Conservation (phyloP, 345 rosid species). For the Eucalyptus tenuipes region DNA sequence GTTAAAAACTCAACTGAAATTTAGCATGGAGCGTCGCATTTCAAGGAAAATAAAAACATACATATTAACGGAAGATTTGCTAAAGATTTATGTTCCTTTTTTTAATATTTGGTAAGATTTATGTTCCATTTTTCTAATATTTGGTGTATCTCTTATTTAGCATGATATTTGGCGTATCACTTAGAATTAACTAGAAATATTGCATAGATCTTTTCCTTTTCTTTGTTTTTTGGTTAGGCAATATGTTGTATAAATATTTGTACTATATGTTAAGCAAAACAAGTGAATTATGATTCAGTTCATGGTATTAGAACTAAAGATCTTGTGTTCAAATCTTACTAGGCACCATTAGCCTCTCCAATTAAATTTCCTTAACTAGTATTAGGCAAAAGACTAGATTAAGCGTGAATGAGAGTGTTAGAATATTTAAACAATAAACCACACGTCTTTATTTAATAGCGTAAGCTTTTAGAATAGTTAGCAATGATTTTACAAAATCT, state of each 20-base stretch:
- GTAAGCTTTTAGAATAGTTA: accelerated
- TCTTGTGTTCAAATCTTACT: accelerated
- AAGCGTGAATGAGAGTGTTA: too few species aligned
- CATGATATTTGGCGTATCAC: accelerated
- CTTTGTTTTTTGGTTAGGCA: accelerated
- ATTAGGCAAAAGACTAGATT: accelerated
- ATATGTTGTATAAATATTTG: too few species aligned
- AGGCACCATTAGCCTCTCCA: accelerated
- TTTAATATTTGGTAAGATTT: too few species aligned
- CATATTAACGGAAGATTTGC: too few species aligned
- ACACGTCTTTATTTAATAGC: accelerated
- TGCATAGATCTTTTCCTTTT: too few species aligned
- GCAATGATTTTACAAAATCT: accelerated
- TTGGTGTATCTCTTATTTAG: too few species aligned
- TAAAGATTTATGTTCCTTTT: too few species aligned
- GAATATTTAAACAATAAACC: accelerated
- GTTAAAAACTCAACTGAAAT: not conserved
- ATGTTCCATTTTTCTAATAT: too few species aligned
- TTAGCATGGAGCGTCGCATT: not conserved
- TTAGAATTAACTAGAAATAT: too few species aligned
- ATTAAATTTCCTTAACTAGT: too few species aligned
- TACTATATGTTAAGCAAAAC: accelerated
- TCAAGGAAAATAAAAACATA: not conserved
- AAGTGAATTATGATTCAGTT: too few species aligned
- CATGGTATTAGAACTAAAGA: too few species aligned